These are phyloP conservation scores for Eucalyptus lansdowneana DNA, from an alignment of 345 rosid genomes.

Conservation along the genomic window DNA sequence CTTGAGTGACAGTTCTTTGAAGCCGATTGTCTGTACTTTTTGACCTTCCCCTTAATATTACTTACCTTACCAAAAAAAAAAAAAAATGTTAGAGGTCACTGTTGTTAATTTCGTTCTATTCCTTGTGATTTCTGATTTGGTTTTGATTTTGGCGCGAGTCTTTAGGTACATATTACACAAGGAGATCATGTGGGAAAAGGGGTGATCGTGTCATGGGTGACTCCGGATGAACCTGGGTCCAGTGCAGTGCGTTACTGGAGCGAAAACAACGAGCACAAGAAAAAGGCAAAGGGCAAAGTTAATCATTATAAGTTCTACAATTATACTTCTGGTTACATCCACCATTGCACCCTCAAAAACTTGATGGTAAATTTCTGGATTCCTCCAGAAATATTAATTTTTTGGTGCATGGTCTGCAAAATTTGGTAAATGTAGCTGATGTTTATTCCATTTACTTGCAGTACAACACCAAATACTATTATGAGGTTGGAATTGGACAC, in stretches of 20 bases:
- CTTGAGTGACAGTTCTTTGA: too few species aligned
- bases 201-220: conserved; percentile 90
- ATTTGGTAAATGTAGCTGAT: not conserved
- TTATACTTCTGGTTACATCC: conserved; percentile 78
- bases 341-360: conserved; percentile 58
- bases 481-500: conserved; percentile 34
- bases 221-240: conserved; percentile 52
- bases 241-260: conserved; percentile 57
- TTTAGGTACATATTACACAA: conserved; percentile 83
- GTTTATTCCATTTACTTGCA: not conserved
- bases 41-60: too few species aligned
- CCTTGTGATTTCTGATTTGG: not conserved
- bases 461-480: conserved; percentile 40
- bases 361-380: conserved; percentile 31
- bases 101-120: not conserved
- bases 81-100: not conserved
- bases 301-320: conserved; percentile 39
- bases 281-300: conserved; percentile 32
- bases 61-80: too few species aligned
- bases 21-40: too few species aligned
- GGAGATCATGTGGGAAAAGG: conserved; percentile 77
- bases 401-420: not conserved
- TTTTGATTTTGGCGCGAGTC: not conserved
- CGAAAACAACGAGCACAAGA: conserved; percentile 22
- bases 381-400: not conserved